Base-by-base conservation (phyloP, 1,284 basidiomycete genomes). In the Grifola frondosa region DNA sequence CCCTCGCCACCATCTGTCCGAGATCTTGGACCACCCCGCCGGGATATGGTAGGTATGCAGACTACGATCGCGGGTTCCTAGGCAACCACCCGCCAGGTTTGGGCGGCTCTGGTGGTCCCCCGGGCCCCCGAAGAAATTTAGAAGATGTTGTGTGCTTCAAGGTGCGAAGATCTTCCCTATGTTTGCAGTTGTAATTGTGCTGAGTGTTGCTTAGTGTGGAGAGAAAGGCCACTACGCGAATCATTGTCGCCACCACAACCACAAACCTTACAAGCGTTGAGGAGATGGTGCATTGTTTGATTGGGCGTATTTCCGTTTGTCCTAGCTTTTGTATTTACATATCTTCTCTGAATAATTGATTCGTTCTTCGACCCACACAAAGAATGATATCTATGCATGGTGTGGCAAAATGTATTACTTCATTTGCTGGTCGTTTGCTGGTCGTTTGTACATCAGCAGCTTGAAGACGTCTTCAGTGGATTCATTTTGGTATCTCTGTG, bases 191-290 rank as follows among this genome's bases (percentile, higher is more conserved):
- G 20, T 36, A 49, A 57, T 46, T 44, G 38, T 33, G 16, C 31
- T 53, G 42, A 50, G 37, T 13, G 56, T 57, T 44, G 50, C 9
- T 41, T 37, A 91, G 87, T 92, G 90, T 57, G 88, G 89, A 37
- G 87, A 92, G 66, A 85, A 88, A 58, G 93, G 93, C 1, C 93
- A 97, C 63, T 96, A 95, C 61, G 93, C 93, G n/a, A 96, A 96
- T 62, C 82, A 89, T 54, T 96, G 93, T 67, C 87, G 44, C 91
- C 93, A 53, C 23, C 50, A 52, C 32, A 29, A 40, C n/a, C 40
- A 67, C 73, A 85, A 46, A 89, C 89, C 62, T 81, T 89, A 24
- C 88, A 88, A 44, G 88, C 51, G 54, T 30, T 42, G 40, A 41
- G 23, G 36, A 11, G 24, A 86, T 34, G 86, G 87, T 46, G 88